These are phyloP conservation scores for Chlamydomonas sp. DNA, from an alignment of 139 green algal genomes.

Conservation along the genomic window DNA sequence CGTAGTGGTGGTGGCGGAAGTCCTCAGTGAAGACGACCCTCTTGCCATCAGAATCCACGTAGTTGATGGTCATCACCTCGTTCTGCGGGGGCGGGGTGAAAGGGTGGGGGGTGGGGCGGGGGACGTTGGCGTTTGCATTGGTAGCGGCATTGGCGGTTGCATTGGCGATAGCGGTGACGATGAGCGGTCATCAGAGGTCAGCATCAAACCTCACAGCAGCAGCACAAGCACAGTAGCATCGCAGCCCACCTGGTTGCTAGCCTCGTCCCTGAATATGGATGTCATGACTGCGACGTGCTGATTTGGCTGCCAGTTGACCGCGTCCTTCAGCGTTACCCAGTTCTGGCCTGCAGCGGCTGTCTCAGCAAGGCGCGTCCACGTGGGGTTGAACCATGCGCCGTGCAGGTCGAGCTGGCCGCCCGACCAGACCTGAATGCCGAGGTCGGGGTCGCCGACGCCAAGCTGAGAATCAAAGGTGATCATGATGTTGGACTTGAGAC, in stretches of 20 bases:
- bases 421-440: conserved; percentile 13
- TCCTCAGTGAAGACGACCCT: conserved; percentile 18
- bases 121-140: too few relatives aligned
- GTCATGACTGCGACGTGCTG: conserved; percentile 45
- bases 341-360: conserved; percentile 19
- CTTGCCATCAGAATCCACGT: conserved; percentile 22
- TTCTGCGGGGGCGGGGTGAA: too few relatives aligned
- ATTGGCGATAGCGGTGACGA: too few relatives aligned
- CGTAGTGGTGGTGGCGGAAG: conserved; percentile 7
- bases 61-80: conserved; percentile 26
- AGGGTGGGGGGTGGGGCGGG: too few relatives aligned
- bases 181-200: too few relatives aligned
- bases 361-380: conserved; percentile 42
- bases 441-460: not conserved
- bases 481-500: conserved; percentile 1
- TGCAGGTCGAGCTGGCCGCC: conserved; percentile 41
- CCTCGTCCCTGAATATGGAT: conserved; percentile 44
- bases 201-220: too few relatives aligned
- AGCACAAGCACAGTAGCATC: too few relatives aligned
- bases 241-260: too few relatives aligned
- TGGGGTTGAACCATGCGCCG: conserved; percentile 36
- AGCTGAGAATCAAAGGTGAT: conserved; percentile 13
- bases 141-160: too few relatives aligned
- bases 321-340: conserved; percentile 29
- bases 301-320: conserved; percentile 34